phyloP scores from a whole-genome alignment of 768 basidiomycete genomes.

The Leucogyrophana mollusca region DNA sequence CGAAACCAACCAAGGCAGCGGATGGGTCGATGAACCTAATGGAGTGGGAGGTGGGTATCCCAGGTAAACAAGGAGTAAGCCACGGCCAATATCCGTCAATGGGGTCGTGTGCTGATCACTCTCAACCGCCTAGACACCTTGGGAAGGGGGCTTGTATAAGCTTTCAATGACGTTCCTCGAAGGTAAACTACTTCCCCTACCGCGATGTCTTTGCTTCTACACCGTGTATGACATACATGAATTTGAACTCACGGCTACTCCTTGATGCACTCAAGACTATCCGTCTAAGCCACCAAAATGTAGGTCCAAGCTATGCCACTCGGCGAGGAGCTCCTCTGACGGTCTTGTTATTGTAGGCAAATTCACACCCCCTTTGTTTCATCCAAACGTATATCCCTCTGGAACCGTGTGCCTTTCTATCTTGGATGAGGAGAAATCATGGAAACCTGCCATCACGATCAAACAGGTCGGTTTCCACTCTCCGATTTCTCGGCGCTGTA shows the following conservation, averaged over 20 bases:
- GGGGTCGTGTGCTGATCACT: conserved; percentile 11
- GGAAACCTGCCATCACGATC: conserved; percentile 99
- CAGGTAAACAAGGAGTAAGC: conserved; percentile 85
- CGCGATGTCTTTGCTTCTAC: not conserved
- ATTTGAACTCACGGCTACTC: conserved; percentile 1
- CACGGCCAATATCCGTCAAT: conserved; percentile 2
- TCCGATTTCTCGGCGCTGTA: not conserved
- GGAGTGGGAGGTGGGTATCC: conserved; percentile 99
- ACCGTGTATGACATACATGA: not conserved
- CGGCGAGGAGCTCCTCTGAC: too few relatives aligned
- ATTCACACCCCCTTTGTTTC: conserved; percentile 93
- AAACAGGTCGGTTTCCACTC: conserved; percentile 69
- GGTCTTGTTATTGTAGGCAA: conserved; percentile 61
- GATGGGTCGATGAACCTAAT: conserved; percentile 97
- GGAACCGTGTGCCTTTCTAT: conserved; percentile 98
- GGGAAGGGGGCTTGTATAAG: conserved; percentile 97
- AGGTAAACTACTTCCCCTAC: too few relatives aligned
- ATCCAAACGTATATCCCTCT: conserved; percentile 98
- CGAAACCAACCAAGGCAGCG: conserved; percentile 83
- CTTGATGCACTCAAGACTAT: conserved; percentile 58
- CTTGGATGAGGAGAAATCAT: conserved; percentile 96
- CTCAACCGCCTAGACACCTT: conserved; percentile 68
- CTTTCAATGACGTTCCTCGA: conserved; percentile 95
- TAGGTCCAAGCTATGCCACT: conserved; percentile 47
- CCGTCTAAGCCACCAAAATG: conserved; percentile 96